phyloP scores from a whole-genome alignment of 495 filamentous ascomycete genomes.

The Talaromyces nanjingensis region DNA sequence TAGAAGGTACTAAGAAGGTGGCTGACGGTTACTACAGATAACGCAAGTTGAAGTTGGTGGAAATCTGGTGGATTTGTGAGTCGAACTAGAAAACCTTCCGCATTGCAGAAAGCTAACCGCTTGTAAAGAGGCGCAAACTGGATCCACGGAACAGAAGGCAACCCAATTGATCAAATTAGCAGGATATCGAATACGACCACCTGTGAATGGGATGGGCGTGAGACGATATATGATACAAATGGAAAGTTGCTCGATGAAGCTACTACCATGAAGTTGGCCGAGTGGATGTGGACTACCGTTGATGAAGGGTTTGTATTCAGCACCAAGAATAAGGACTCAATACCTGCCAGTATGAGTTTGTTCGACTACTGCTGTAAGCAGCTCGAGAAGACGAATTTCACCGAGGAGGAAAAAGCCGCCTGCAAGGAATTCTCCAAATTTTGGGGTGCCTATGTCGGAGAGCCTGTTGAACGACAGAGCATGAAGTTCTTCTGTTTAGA shows the following conservation, averaged over 20 bases:
- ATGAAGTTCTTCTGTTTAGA: constrained; percentile 93
- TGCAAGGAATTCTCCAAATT: constrained; percentile 57
- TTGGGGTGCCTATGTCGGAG: constrained; percentile 89
- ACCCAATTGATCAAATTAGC: constrained; percentile 78
- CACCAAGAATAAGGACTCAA: constrained; percentile 55
- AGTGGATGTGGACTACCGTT: constrained; percentile 73
- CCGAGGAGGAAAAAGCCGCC: constrained; percentile 44
- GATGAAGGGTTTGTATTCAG: constrained; percentile 74
- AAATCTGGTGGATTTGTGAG: constrained; percentile 42
- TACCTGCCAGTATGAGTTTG: constrained; percentile 61
- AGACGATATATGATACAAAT: constrained; percentile 53
- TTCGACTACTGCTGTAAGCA: constrained; percentile 69
- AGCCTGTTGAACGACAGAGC: constrained; percentile 68
- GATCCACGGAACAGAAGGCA: constrained; percentile 84
- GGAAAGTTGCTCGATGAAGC: constrained; percentile 50
- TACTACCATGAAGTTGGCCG: constrained; percentile 46
- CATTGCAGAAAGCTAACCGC: constrained; percentile 9
- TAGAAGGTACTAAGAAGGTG: not conserved
- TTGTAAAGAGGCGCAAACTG: constrained; percentile 74
- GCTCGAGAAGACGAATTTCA: constrained; percentile 47
- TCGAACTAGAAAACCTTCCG: constrained; percentile 5
- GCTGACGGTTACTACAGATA: constrained; percentile 20
- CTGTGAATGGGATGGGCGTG: constrained; percentile 46
- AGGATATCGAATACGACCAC: constrained; percentile 55
- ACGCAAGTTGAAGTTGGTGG: constrained; percentile 29